Percentiles rank a stretch among this genome's conserved stretches.
Evolutionary conservation across 1,139 yeast species (phyloP).

Genomic region (Taiozyma onychis): DNA sequence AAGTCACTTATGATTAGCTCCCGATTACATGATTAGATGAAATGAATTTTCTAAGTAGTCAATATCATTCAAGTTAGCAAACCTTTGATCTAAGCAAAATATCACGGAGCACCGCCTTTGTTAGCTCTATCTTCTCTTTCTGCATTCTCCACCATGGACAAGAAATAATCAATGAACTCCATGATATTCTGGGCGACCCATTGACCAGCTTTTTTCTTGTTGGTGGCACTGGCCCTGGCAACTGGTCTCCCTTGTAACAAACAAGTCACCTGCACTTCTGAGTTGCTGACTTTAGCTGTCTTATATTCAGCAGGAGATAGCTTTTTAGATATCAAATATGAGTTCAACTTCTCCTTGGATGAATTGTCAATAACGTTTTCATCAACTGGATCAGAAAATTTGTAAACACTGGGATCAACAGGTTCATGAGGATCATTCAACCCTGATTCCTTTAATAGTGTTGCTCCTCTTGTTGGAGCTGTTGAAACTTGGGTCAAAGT

Average conservation of each 20-base stretch:
- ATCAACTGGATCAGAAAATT: constrained; percentile 1
- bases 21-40: not conserved
- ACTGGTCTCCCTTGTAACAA: constrained; percentile 9
- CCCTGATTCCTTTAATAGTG: not conserved
- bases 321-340: constrained; percentile 6
- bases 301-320: constrained; percentile 15
- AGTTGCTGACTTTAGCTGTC: constrained; percentile 12
- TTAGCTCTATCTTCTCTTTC: not conserved
- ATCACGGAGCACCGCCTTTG: not conserved
- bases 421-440: not conserved
- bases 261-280: constrained; percentile 17
- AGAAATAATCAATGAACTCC: constrained; percentile 8
- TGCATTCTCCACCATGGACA: not conserved
- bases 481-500: not conserved
- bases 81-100: not conserved
- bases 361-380: constrained; percentile 9
- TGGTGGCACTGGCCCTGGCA: constrained; percentile 12
- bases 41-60: not conserved
- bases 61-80: not conserved
- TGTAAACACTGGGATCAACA: constrained; percentile 1
- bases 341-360: constrained; percentile 14
- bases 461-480: not conserved
- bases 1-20: not conserved
- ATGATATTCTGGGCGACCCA: constrained; percentile 15
- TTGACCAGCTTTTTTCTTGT: constrained; percentile 19